Conservation (phyloP, 2,329 filamentous ascomycete species). For the Cercospora sp. region DNA sequence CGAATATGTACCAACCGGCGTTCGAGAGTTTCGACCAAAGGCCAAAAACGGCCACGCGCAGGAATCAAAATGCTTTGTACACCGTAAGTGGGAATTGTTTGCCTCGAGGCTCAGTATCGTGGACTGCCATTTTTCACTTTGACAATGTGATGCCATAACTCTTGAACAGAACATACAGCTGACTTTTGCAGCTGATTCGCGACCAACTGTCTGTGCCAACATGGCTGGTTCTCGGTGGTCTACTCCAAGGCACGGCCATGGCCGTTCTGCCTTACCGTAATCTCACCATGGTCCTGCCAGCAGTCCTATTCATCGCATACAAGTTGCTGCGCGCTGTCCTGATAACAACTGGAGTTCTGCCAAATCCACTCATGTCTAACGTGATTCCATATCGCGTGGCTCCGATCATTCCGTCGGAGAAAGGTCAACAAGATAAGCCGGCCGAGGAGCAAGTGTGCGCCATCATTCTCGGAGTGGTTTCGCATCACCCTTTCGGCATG, state of each 20-base stretch:
- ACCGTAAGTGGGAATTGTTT: not conserved
- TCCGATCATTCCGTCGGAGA: conserved; percentile 19
- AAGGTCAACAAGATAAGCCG: conserved; percentile 18
- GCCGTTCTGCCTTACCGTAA: conserved; percentile 35
- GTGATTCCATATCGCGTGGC: conserved; percentile 30
- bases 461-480: conserved; percentile 20
- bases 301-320: conserved; percentile 34
- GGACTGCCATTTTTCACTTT: not conserved
- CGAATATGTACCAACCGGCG: conserved; percentile 7
- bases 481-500: conserved; percentile 28
- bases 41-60: conserved; percentile 4
- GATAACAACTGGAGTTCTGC: conserved; percentile 35
- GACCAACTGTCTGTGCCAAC: conserved; percentile 16
- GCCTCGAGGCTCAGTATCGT: not conserved
- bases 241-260: conserved; percentile 39
- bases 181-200: conserved; percentile 9
- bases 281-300: conserved; percentile 24
- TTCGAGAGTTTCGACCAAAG: conserved; percentile 7
- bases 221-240: conserved; percentile 32
- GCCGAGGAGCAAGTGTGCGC: conserved; percentile 14
- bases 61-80: not conserved
- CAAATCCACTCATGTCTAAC: conserved; percentile 39
- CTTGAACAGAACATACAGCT: not conserved
- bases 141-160: not conserved
- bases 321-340: conserved; percentile 37